Base-by-base conservation (phyloP, 108 stramenopile species). In the Parmales sp. region DNA sequence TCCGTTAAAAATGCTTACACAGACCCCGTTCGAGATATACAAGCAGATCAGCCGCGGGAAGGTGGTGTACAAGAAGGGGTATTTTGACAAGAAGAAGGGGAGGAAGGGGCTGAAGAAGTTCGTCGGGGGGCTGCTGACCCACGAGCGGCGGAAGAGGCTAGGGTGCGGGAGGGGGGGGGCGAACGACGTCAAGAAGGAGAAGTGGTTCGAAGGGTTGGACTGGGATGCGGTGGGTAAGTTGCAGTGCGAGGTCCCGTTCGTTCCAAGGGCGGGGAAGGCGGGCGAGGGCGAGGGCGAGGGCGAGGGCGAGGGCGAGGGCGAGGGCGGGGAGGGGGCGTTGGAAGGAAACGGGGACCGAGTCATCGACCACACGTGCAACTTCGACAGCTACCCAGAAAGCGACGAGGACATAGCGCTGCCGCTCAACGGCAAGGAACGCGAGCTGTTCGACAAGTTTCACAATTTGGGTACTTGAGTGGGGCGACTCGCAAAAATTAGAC, bases 21-120 rank as follows among this genome's bases (percentile, higher is more conserved):
- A 80, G 51, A 76, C 78, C 45, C 78, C 80, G 9, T 78, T 76
- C 77, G 78, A 73, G 44, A 74, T 75, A 19, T 81, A 78, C 74
- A 72, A 78, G 37, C 69, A 81, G 45, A 79, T 81, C 39, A 64
- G 76, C 26, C 63, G 68, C 11, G 78, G 78, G 9, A 72, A 44
- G 31, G 39, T 78, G 16, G 37, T 41, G 9, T 68, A 79, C 36
- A 72, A 78, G 46, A 39, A 45, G 29, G n/a, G n/a, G n/a, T n/a
- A n/a, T n/a, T n/a, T n/a, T n/a, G n/a, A n/a, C n/a, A n/a, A n/a
- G n/a, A n/a, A n/a, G n/a, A n/a, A n/a, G n/a, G n/a, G n/a, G n/a
- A n/a, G n/a, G n/a, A n/a, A n/a, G n/a, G n/a, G n/a, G n/a, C n/a
- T n/a, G n/a, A n/a, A n/a, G 39, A 72, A 77, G 43, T 31, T 83